Percentiles rank a stretch among this genome's conserved stretches.
These are phyloP conservation scores for Podaxis sp. DNA, from an alignment of 768 basidiomycete genomes.

Conservation along the genomic window DNA sequence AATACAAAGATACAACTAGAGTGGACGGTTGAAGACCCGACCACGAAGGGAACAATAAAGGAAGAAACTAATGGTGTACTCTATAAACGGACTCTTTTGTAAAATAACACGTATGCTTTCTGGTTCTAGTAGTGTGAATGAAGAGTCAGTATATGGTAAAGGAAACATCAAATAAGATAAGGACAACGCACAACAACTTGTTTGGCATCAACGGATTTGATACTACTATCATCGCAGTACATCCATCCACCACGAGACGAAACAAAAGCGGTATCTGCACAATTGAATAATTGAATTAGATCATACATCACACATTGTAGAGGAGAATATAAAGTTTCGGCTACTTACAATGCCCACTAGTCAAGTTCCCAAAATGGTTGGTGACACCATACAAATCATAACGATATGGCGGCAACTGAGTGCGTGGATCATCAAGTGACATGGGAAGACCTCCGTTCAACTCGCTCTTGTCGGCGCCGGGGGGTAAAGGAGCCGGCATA, in stretches of 20 bases:
- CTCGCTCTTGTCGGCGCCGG: constrained; percentile 55
- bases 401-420: constrained; percentile 83
- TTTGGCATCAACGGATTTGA: constrained; percentile 68
- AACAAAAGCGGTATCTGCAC: constrained; percentile 87
- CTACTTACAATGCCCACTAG: constrained; percentile 89
- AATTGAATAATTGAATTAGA: constrained; percentile 7
- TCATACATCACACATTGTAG: not conserved
- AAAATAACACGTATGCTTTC: constrained; percentile 83
- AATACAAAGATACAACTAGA: constrained; percentile 29
- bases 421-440: constrained; percentile 69
- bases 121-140: constrained; percentile 32
- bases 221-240: constrained; percentile 92
- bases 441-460: constrained; percentile 42
- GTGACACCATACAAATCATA: constrained; percentile 97
- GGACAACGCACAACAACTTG: constrained; percentile 73
- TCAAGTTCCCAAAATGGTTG: constrained; percentile 93
- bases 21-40: constrained; percentile 13
- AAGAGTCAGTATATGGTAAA: constrained; percentile 11
- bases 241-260: constrained; percentile 86
- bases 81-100: constrained; percentile 61
- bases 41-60: not conserved
- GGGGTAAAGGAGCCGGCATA: constrained; percentile 79
- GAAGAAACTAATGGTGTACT: constrained; percentile 25
- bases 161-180: not conserved
- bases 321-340: constrained; percentile 14